Base-by-base conservation (phyloP, 164 flowering plant genomes). In the Echeveria elegans region DNA sequence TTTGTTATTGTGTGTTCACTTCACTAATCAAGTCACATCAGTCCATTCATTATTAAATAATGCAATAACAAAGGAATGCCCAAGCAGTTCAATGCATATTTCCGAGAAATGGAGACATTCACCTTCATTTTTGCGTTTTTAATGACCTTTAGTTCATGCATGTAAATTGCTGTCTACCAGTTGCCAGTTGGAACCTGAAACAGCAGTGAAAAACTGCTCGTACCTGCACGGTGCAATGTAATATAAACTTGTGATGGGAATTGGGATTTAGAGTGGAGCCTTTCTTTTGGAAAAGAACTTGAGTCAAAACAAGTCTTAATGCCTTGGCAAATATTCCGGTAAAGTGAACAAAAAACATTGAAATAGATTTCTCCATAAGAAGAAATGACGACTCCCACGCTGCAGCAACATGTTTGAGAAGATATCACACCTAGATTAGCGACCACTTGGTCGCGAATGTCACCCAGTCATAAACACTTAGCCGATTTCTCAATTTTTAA, bases 141-240 rank as follows among this genome's bases (percentile, higher is more conserved):
- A 21, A 53, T 10, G 1, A 53, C 9, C 2, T 23, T 15, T 53
- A 53, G 29, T 12, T 11, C 12, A 4, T 5, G 10, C 24, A 29
- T 45, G 18, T n/a, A 23, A 26, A 5, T 26, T 15, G 19, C 11
- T 28, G 18, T 56, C 61, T 28, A 56, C 14, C 61, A 56, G n/a
- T n/a, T n/a, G n/a, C n/a, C n/a, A n/a, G 12, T 26, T 56, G 19
- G 61, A 56, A 26, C 12, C 61, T 26, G 32, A 56, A 56, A 56
- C 4, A 12, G 15, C 15, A 62, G n/a, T 36, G n/a, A 50, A 9
- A 28, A n/a, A 23, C 21, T 6, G 15, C 68, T 37, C 64, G 45
- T 85, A 94, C 99, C 99, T 94, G 99, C 99, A 94, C 16, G 99
- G 99, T 66, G 99, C 99, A 69, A 94, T 94, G 82, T 94, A 94